Conservation (phyloP, 2,329 filamentous ascomycete genomes). For the Colletotrichum tofieldiae region DNA sequence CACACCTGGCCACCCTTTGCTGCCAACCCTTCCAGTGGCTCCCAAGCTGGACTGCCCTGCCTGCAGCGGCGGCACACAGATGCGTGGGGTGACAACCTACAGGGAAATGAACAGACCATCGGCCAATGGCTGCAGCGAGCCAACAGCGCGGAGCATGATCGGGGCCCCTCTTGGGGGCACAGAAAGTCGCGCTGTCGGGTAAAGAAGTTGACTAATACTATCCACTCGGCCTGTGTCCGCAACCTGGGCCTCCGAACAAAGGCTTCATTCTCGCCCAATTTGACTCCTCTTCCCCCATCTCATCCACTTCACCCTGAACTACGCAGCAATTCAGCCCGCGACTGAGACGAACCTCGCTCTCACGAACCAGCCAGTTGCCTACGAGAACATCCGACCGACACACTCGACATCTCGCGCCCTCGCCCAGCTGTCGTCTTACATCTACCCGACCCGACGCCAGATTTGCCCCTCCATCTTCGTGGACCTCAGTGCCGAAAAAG, state of each 20-base stretch:
- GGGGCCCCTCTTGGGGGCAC: conserved; percentile 14
- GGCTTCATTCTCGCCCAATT: conserved; percentile 42
- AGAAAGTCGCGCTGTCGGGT: conserved; percentile 41
- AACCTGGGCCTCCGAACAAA: conserved; percentile 39
- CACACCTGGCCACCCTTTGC: background rate
- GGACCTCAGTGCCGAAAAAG: conserved; percentile 18
- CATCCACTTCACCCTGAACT: conserved; percentile 40
- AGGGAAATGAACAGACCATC: conserved; percentile 25
- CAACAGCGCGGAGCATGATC: conserved; percentile 26
- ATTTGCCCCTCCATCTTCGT: conserved; percentile 32
- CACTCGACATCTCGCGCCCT: conserved; percentile 6
- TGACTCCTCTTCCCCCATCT: conserved; percentile 41
- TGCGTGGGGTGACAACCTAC: conserved; percentile 30
- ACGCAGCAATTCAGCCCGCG: conserved; percentile 26
- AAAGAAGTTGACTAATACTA: conserved; percentile 44
- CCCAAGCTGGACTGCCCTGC: conserved; percentile 7
- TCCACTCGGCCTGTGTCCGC: conserved; percentile 39
- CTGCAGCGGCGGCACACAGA: conserved; percentile 13
- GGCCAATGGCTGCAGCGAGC: conserved; percentile 32
- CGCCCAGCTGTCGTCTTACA: conserved; percentile 4
- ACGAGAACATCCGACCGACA: conserved; percentile 3
- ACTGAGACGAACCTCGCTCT: conserved; percentile 19
- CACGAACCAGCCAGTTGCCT: conserved; percentile 11
- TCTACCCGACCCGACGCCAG: background rate
- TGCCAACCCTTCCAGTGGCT: background rate